Evolutionary conservation across 495 filamentous ascomycete genomes (phyloP).

Genomic region (Aspergillus haitiensis): DNA sequence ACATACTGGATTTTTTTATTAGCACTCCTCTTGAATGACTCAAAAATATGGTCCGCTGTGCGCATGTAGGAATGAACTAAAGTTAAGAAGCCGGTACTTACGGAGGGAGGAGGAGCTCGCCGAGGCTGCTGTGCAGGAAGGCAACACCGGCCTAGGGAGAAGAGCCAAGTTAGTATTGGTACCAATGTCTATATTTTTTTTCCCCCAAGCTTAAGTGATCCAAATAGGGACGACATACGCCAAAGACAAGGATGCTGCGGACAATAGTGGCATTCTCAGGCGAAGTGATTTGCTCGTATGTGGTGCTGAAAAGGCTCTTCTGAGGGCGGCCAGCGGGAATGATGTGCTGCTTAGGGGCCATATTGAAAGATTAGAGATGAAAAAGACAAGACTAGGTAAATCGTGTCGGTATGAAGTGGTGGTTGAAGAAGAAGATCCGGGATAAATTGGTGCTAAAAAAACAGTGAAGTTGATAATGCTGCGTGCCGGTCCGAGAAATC

Average conservation of each 20-base stretch:
- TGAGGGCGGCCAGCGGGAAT: conserved; percentile 36
- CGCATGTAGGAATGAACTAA: not conserved
- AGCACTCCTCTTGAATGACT: not conserved
- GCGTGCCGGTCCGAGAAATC: conserved; percentile 40
- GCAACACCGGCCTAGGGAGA: conserved; percentile 63
- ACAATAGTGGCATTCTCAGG: conserved; percentile 76
- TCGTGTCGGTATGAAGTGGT: not conserved
- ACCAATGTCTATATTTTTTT: too few relatives aligned
- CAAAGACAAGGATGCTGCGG: conserved; percentile 69
- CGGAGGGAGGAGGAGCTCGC: conserved; percentile 73
- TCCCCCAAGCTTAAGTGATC: not conserved
- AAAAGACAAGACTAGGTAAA: conserved; percentile 7
- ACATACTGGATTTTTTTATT: conserved; percentile 21
- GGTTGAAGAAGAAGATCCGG: conserved; percentile 7
- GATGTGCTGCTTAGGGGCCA: conserved; percentile 48
- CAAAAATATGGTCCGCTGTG: not conserved
- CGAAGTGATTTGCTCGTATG: conserved; percentile 65
- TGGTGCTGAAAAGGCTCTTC: conserved; percentile 50
- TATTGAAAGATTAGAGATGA: conserved; percentile 24
- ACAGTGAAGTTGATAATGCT: conserved; percentile 2
- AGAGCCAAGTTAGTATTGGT: conserved; percentile 19
- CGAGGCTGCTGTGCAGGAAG: conserved; percentile 72
- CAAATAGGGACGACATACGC: conserved; percentile 54
- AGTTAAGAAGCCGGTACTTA: conserved; percentile 43
- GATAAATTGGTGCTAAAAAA: conserved; percentile 3